Evolutionary conservation across 768 basidiomycete species (phyloP), one percentile per base, ranked within the genome.

Genomic region (Xerocomellus intermedius): DNA sequence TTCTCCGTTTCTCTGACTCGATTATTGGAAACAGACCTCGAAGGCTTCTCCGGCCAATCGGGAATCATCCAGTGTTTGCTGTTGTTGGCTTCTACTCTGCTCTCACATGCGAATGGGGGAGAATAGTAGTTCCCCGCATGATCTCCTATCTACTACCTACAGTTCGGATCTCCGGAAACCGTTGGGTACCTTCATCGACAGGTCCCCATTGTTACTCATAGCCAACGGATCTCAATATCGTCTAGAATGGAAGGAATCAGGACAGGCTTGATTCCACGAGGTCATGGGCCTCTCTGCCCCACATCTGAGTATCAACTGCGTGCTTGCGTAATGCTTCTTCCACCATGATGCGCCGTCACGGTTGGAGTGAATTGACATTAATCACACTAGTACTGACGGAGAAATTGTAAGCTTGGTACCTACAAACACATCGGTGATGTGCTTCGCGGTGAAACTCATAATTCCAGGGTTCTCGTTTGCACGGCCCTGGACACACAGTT

Each of bases 221-320:
- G 33, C 46, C 35, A 35, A 54, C 54, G 50, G 57, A 57, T 49
- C 54, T 55, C 53, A 50, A 59, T 56, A 59, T 56, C 35, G 5
- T 62, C 56, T 50, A 55, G 54, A 63, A 68, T 65, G 61, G 66
- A 63, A 65, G 47, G 9, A 44, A 17, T 46, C 53, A 32, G 8
- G 47, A 56, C 53, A 46, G 45, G 50, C 28, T 54, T 44, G 53
- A 36, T 43, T 45, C 58, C 67, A 64, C 60, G 66, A 66, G 67
- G 64, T 39, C 48, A 21, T 46, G 44, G 55, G 2, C 48, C 50
- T 55, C 53, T 46, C 55, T 54, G 55, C 45, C 38, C 52, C 51
- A 52, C 44, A 32, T 57, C 50, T 14, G 41, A 47, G 56, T 37
- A 47, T 42, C 37, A 26, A 26, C 28, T 39, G 33, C 39, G 38